Percentiles rank a stretch among this genome's conserved stretches.
Conservation (phyloP, 2,329 filamentous ascomycete species). For the Chrysoporthe deuterocubensis region DNA sequence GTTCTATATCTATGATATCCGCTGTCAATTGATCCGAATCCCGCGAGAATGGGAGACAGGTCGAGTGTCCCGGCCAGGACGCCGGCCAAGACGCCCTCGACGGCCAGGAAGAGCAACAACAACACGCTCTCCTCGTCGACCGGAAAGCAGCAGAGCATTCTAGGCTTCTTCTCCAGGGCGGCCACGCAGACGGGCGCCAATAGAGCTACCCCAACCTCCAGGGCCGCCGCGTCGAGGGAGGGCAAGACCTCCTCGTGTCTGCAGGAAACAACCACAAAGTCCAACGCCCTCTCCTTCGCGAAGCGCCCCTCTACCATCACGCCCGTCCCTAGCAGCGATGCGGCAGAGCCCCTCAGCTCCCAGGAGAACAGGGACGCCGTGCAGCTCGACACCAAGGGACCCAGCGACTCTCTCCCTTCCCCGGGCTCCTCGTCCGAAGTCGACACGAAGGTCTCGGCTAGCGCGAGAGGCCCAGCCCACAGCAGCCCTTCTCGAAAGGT, state of each 20-base stretch:
- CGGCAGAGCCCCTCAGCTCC: conserved; percentile 67
- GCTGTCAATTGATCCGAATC: conserved; percentile 13
- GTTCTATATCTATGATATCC: neutral
- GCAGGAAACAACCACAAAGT: conserved; percentile 51
- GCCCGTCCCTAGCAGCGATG: conserved; percentile 82
- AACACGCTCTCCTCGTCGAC: conserved; percentile 43
- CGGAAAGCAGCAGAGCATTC: conserved; percentile 70
- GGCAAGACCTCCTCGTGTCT: conserved; percentile 40
- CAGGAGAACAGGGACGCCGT: conserved; percentile 64
- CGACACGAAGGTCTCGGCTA: conserved; percentile 41
- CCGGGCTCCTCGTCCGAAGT: conserved; percentile 48
- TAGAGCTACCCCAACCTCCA: conserved; percentile 33
- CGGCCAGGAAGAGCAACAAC: conserved; percentile 46
- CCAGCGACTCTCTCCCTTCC: conserved; percentile 54
- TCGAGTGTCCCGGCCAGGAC: conserved; percentile 37
- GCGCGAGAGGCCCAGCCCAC: conserved; percentile 45
- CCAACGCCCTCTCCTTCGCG: conserved; percentile 46
- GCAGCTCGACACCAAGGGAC: conserved; percentile 50
- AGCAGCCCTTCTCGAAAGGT: conserved; percentile 85
- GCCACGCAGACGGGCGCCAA: conserved; percentile 44
- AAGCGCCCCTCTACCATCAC: conserved; percentile 59
- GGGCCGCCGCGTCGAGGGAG: conserved; percentile 30
- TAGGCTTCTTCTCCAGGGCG: conserved; percentile 78
- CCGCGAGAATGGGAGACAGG: conserved; percentile 25
- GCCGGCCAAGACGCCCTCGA: conserved; percentile 40